Conservation (phyloP, 75 land plant genomes). For the Cryptomeria japonica region DNA sequence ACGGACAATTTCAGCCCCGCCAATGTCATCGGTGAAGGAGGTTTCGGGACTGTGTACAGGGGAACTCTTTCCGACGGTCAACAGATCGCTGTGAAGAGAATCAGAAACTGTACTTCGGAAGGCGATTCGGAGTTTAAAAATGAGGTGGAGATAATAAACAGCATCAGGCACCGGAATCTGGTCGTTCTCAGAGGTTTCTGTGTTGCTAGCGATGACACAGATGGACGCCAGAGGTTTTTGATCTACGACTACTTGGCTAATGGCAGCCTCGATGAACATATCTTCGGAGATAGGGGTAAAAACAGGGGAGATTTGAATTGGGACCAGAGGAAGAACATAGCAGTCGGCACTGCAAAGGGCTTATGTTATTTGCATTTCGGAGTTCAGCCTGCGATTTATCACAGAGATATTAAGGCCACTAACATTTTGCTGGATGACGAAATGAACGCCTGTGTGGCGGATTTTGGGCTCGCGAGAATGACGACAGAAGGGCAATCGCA, state of each 20-base stretch:
- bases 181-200: not conserved
- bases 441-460: slow-evolving; percentile 22
- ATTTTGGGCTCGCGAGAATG: slow-evolving; percentile 29
- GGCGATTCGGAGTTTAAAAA: too few species aligned
- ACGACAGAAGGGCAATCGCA: slow-evolving; percentile 6
- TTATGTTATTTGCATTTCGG: slow-evolving; percentile 22
- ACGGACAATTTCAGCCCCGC: too few species aligned
- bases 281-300: not conserved
- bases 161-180: too few species aligned
- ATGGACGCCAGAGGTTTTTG: not conserved
- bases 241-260: not conserved
- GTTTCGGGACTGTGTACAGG: too few species aligned
- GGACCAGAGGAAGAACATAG: slow-evolving; percentile 19
- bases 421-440: slow-evolving; percentile 27
- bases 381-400: slow-evolving; percentile 18
- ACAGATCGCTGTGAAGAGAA: too few species aligned
- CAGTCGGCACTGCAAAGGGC: slow-evolving; percentile 22
- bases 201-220: not conserved
- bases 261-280: not conserved
- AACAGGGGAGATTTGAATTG: slow-evolving; percentile 16
- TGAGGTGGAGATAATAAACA: too few species aligned
- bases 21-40: too few species aligned
- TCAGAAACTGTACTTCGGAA: too few species aligned
- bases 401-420: slow-evolving; percentile 29
- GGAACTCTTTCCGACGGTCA: too few species aligned